Evolutionary conservation across 1,284 basidiomycete species (phyloP), one percentile per base, ranked within the genome.

Genomic region (Microstroma glucosiphilum): DNA sequence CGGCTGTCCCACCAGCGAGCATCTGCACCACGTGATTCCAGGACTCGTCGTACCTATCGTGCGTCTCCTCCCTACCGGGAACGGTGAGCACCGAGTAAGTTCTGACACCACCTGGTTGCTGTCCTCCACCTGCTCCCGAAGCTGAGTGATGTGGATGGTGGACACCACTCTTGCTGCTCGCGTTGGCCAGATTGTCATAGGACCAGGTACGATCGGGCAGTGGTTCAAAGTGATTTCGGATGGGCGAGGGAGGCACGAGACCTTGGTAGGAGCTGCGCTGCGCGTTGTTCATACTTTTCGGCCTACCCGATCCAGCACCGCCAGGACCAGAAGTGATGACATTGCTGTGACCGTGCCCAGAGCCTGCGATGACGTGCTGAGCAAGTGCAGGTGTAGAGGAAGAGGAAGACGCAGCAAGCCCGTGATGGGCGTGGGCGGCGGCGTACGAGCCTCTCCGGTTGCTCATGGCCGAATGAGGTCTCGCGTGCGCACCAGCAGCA

Each of bases 21-120:
- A 60, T 6, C 53, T 59, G 66, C 6, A 56, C 64, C 12, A 56
- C 68, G 17, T 70, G 37, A 1, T 63, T 67, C 72, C 72, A 74
- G n/a, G 62, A 69, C 0, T 59, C 40, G 56, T 75, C 71, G 58
- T 75, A 75, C 1, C 71, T 65, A 23, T 75, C 73, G 55, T 75
- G 73, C 49, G 71, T 73, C 62, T 72, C 71, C 13, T 46, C 59
- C 1, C 68, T 60, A 42, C 66, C 68, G 3, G 71, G 71, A 15
- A 61, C n/a, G 23, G 59, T 30, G 46, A 75, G 46, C 59, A 75
- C 69, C 9, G 71, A 70, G 51, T 75, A 75, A 25, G 68, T 71
- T 56, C 71, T 75, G 25, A 69, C 61, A 4, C 30, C 30, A 37
- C 30, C 30, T 4, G 30, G 30, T 9, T 37, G 30, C 30, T 37